Evolutionary conservation across 768 basidiomycete genomes (phyloP).

Genomic region (Podaxis mareebaensis): DNA sequence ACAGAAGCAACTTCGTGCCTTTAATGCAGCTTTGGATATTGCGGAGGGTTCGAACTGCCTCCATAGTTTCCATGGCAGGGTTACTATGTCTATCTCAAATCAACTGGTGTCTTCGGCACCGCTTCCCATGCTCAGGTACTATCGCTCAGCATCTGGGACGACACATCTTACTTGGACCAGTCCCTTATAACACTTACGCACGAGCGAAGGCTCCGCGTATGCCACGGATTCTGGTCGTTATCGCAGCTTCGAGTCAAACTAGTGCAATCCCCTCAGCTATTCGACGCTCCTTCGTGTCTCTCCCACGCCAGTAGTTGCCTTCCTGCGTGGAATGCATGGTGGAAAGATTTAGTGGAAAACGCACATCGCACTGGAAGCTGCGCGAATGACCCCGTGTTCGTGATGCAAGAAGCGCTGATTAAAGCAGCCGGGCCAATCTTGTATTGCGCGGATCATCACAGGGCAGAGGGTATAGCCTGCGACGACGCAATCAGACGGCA

Average conservation of each 20-base stretch:
- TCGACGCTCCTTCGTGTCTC: background rate
- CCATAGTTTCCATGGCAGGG: constrained; percentile 1
- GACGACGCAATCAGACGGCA: too few relatives aligned
- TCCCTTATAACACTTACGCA: background rate
- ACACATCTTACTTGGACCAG: background rate
- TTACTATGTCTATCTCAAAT: constrained; percentile 1
- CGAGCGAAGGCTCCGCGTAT: background rate
- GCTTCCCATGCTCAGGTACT: too few relatives aligned
- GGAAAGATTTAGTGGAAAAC: background rate
- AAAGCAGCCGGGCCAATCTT: too few relatives aligned
- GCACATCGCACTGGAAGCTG: too few relatives aligned
- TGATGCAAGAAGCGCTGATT: too few relatives aligned
- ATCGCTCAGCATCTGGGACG: background rate
- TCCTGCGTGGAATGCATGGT: background rate
- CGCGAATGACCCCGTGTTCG: too few relatives aligned
- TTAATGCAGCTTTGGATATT: background rate
- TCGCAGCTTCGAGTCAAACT: background rate
- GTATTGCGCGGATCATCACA: too few relatives aligned
- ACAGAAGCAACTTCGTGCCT: background rate
- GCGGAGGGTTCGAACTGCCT: background rate
- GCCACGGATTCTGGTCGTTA: constrained; percentile 4
- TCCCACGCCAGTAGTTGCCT: background rate
- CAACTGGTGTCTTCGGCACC: background rate
- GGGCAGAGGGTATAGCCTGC: too few relatives aligned
- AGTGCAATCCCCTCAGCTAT: background rate